Evolutionary conservation across 2,329 filamentous ascomycete genomes (phyloP).

Genomic region (Arthrobotrys megalospora): DNA sequence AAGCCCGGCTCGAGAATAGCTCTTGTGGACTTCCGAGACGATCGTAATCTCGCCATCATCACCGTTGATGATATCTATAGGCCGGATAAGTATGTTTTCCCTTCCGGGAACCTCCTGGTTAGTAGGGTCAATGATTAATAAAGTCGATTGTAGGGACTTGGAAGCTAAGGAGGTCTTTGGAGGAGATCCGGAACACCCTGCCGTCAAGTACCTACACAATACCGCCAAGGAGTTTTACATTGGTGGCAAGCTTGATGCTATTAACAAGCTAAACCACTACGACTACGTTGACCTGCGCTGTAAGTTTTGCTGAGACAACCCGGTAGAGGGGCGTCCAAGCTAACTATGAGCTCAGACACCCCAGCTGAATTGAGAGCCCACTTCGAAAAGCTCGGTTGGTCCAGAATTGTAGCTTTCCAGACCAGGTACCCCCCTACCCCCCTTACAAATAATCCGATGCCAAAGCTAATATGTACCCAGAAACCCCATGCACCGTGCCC

Average conservation of each 20-base stretch:
- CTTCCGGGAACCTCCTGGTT: slow-evolving; percentile 1
- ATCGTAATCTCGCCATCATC: slow-evolving; percentile 94
- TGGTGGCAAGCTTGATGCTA: slow-evolving; percentile 94
- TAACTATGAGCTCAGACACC: slow-evolving; percentile 74
- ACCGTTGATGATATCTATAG: slow-evolving; percentile 95
- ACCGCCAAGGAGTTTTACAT: slow-evolving; percentile 90
- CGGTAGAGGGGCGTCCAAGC: slow-evolving; percentile 14
- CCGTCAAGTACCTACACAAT: slow-evolving; percentile 88
- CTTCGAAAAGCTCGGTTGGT: slow-evolving; percentile 99
- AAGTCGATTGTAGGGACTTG: slow-evolving; percentile 74
- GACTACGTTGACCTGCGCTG: slow-evolving; percentile 87
- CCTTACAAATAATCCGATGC: not conserved
- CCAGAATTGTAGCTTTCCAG: slow-evolving; percentile 98
- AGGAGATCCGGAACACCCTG: slow-evolving; percentile 90
- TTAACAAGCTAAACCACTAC: slow-evolving; percentile 97
- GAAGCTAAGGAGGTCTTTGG: slow-evolving; percentile 97
- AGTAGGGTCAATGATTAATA: not conserved
- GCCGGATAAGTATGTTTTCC: slow-evolving; percentile 84
- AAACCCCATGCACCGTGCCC: slow-evolving; percentile 99
- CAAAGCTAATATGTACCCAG: slow-evolving; percentile 67
- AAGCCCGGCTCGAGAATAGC: slow-evolving; percentile 86
- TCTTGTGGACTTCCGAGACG: slow-evolving; percentile 94
- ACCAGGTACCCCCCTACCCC: slow-evolving; percentile 71
- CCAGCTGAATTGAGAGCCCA: slow-evolving; percentile 94
- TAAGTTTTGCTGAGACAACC: slow-evolving; percentile 6